Percentiles rank a stretch among this genome's conserved stretches.
Conservation (phyloP, 2,329 filamentous ascomycete species). For the Hypomyces perniciosus region DNA sequence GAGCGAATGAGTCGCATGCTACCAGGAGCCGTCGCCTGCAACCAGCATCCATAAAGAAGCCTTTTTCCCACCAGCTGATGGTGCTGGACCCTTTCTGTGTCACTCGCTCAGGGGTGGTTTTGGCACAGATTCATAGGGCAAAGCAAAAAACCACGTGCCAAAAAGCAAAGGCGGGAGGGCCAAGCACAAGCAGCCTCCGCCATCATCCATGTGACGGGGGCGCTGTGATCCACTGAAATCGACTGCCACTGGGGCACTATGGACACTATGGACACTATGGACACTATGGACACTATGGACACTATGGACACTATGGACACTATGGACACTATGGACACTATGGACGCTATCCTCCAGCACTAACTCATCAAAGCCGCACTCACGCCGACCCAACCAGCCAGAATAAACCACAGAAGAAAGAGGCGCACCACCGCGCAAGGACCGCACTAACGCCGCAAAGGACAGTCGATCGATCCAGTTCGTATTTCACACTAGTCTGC, state of each 20-base stretch:
- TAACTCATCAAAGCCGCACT: neutral
- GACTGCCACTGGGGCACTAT: constrained; percentile 14
- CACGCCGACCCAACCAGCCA: neutral
- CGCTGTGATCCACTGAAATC: neutral
- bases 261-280: neutral
- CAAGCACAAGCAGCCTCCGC: neutral
- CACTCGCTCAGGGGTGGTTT: too few species aligned
- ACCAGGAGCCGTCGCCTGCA: too few species aligned
- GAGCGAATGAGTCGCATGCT: neutral
- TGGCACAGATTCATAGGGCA: too few species aligned
- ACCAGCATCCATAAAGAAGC: too few species aligned
- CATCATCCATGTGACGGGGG: neutral
- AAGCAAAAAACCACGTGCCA: neutral
- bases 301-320: neutral
- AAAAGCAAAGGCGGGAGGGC: neutral
- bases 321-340: constrained; percentile 16
- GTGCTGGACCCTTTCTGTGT: neutral
- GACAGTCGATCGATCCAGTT: constrained; percentile 23
- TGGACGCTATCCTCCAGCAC: neutral
- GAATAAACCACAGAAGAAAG: constrained; percentile 3
- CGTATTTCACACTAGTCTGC: constrained; percentile 17
- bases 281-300: neutral
- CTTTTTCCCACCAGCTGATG: neutral
- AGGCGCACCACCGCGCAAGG: neutral
- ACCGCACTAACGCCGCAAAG: constrained; percentile 10